Evolutionary conservation across 2,329 filamentous ascomycete species (phyloP).

Genomic region (Aspergillus fijiensis): DNA sequence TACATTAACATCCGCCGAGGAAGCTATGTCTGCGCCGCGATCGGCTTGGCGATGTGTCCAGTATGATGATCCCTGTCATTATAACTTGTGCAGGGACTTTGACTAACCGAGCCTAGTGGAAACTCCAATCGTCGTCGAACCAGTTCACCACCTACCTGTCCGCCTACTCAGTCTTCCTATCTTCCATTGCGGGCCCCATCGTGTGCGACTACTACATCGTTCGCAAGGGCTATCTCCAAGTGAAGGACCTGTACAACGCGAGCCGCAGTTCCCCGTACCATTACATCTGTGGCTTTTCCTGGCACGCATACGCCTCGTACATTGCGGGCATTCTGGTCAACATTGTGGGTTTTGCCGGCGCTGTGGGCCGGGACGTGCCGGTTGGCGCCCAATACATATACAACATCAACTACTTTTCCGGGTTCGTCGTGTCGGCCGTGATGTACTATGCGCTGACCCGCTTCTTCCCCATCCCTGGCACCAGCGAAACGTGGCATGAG

Average conservation of each 20-base stretch:
- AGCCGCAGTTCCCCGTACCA: constrained; percentile 64
- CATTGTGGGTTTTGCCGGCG: constrained; percentile 85
- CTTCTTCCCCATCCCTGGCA: constrained; percentile 70
- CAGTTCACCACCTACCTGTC: constrained; percentile 90
- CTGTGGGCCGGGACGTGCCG: constrained; percentile 70
- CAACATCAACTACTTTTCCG: constrained; percentile 85
- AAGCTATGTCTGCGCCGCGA: constrained; percentile 76
- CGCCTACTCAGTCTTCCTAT: constrained; percentile 91
- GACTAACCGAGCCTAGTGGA: constrained; percentile 45
- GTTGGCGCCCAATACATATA: constrained; percentile 81
- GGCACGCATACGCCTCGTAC: constrained; percentile 81
- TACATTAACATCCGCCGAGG: constrained; percentile 84
- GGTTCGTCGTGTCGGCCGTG: constrained; percentile 67
- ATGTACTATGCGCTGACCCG: constrained; percentile 71
- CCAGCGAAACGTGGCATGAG: constrained; percentile 75
- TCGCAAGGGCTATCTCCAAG: constrained; percentile 74
- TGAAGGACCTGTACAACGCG: constrained; percentile 76
- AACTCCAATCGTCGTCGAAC: constrained; percentile 71
- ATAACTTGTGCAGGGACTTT: not conserved
- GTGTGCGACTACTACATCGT: constrained; percentile 84
- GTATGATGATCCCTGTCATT: constrained; percentile 20
- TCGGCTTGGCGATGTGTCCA: constrained; percentile 87
- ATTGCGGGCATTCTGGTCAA: constrained; percentile 83
- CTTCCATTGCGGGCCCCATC: constrained; percentile 89
- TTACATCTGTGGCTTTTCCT: constrained; percentile 71